phyloP scores from a whole-genome alignment of 768 basidiomycete species.

The Mycena albidolilacea region DNA sequence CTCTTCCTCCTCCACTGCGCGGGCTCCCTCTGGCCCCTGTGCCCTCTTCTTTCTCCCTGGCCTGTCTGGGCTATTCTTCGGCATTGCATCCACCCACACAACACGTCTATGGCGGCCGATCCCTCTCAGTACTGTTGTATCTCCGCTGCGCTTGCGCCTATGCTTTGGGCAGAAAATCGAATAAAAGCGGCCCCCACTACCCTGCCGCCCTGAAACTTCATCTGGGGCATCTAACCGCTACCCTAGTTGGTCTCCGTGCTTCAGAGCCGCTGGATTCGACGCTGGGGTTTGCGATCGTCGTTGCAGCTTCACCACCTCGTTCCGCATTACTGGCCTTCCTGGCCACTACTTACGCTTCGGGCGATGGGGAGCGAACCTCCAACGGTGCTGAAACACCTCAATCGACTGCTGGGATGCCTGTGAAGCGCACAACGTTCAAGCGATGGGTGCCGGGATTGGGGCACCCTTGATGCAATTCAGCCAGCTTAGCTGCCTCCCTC shows the following conservation, averaged over 20 bases:
- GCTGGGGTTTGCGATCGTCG: neutral
- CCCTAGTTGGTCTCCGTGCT: neutral
- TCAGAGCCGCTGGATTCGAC: neutral
- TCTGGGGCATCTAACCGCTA: neutral
- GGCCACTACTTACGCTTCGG: neutral
- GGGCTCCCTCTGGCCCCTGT: too few species aligned
- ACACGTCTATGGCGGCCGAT: neutral
- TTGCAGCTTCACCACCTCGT: neutral
- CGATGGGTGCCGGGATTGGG: too few species aligned
- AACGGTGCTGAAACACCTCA: too few species aligned
- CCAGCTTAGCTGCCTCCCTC: too few species aligned
- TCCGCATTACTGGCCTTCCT: neutral
- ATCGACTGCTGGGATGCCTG: too few species aligned
- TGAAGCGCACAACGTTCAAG: too few species aligned
- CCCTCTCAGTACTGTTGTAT: neutral
- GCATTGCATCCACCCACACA: neutral
- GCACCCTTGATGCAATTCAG: too few species aligned
- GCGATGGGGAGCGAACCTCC: too few species aligned
- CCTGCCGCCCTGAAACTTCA: neutral
- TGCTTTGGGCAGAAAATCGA: neutral
- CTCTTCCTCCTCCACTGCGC: conserved; percentile 5
- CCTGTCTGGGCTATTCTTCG: neutral
- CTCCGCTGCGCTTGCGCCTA: neutral
- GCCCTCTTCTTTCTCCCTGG: neutral
- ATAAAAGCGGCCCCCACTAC: neutral